phyloP scores from a whole-genome alignment of 495 filamentous ascomycete genomes.

The Collariella sp. region DNA sequence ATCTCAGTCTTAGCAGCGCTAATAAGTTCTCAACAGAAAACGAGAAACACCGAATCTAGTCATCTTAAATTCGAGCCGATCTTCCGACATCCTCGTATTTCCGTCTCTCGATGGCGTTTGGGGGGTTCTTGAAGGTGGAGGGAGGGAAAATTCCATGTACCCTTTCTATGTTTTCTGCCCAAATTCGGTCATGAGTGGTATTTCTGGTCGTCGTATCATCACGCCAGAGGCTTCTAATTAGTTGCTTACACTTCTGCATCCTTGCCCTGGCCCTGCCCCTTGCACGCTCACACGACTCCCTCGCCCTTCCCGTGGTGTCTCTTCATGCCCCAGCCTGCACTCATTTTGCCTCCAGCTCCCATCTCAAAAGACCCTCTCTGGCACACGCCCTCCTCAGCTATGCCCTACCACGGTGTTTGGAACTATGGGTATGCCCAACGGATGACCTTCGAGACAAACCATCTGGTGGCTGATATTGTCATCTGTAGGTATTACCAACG shows the following conservation, averaged over 20 bases:
- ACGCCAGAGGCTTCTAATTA: slow-evolving; percentile 11
- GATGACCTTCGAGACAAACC: too few species aligned
- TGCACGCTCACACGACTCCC: neutral
- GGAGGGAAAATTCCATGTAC: slow-evolving; percentile 16
- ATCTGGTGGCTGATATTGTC: too few species aligned
- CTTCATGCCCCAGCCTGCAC: neutral
- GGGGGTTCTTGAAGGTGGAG: slow-evolving; percentile 6
- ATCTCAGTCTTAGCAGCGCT: slow-evolving; percentile 8
- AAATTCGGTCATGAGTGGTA: slow-evolving; percentile 8
- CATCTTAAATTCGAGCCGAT: neutral
- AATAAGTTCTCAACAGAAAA: slow-evolving; percentile 49
- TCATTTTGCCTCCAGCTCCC: neutral
- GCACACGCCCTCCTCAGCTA: too few species aligned
- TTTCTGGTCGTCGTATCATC: slow-evolving; percentile 13
- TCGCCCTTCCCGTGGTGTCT: slow-evolving; percentile 1
- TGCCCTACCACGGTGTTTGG: too few species aligned
- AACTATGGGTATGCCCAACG: too few species aligned
- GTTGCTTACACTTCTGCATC: slow-evolving; percentile 10
- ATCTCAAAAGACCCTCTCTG: too few species aligned
- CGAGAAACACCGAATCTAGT: slow-evolving; percentile 61
- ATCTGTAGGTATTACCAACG: too few species aligned
- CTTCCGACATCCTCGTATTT: slow-evolving; percentile 2
- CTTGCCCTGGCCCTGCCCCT: neutral
- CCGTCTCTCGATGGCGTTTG: slow-evolving; percentile 17
- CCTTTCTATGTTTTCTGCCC: slow-evolving; percentile 6